Percentiles rank a stretch among this genome's conserved stretches.
Conservation (phyloP, 2,329 filamentous ascomycete genomes). For the Tolypocladium ovalisporum region DNA sequence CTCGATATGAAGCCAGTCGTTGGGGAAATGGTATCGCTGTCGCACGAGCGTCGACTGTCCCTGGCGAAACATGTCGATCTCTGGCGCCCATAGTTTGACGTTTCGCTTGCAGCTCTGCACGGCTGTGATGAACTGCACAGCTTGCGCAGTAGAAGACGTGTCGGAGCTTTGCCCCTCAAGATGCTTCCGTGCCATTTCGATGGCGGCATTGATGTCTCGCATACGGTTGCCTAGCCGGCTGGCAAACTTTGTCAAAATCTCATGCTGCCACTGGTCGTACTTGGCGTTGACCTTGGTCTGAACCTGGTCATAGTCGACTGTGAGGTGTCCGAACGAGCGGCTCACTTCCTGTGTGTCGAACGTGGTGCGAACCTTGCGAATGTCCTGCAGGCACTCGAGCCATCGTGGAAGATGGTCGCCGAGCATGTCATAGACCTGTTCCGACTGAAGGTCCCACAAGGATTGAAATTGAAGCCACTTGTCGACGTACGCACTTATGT, state of each 20-base stretch:
- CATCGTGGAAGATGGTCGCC: slow-evolving; percentile 87
- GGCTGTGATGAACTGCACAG: slow-evolving; percentile 95
- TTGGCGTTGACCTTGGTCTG: slow-evolving; percentile 98
- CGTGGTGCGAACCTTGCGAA: slow-evolving; percentile 86
- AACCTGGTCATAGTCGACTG: slow-evolving; percentile 96
- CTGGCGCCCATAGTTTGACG: slow-evolving; percentile 86
- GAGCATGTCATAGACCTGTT: slow-evolving; percentile 85
- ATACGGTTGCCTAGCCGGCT: slow-evolving; percentile 79
- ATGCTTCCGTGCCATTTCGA: slow-evolving; percentile 81
- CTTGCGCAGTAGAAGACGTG: slow-evolving; percentile 89
- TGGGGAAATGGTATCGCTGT: slow-evolving; percentile 86
- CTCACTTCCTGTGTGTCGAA: slow-evolving; percentile 96
- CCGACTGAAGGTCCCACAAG: slow-evolving; percentile 92
- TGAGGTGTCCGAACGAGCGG: slow-evolving; percentile 84
- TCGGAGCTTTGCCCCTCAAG: slow-evolving; percentile 88
- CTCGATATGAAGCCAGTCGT: slow-evolving; percentile 90
- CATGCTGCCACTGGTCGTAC: slow-evolving; percentile 99
- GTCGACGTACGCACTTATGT: slow-evolving; percentile 79
- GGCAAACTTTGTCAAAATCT: slow-evolving; percentile 90
- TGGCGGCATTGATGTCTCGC: slow-evolving; percentile 83
- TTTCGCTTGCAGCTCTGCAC: slow-evolving; percentile 94
- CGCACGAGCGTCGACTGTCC: slow-evolving; percentile 86
- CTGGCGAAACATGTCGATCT: slow-evolving; percentile 91
- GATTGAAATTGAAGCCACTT: slow-evolving; percentile 99
- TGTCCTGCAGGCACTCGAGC: slow-evolving; percentile 93